Evolutionary conservation across 257 asterid species (phyloP).

Genomic region (Linaria vulgaris): DNA sequence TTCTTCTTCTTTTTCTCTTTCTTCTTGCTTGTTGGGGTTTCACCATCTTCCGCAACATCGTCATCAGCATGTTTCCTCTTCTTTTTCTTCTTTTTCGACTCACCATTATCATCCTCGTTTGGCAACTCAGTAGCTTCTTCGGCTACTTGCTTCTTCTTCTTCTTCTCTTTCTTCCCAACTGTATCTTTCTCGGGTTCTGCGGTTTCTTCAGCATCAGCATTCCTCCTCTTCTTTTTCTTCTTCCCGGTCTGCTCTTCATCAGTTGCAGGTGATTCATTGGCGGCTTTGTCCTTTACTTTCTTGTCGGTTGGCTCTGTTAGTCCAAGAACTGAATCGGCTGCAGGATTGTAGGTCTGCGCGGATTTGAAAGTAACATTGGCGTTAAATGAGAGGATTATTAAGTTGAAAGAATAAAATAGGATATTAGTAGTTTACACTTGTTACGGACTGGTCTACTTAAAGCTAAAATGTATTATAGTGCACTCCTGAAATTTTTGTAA

Average conservation of each 20-base stretch:
- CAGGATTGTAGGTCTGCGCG: slow-evolving; percentile 53
- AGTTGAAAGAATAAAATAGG: no score
- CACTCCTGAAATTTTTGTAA: no score
- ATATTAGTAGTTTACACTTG: no score
- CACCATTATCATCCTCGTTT: slow-evolving; percentile 32
- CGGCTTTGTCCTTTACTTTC: slow-evolving; percentile 29
- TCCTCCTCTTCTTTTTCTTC: slow-evolving; percentile 40
- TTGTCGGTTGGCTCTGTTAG: slow-evolving; percentile 27
- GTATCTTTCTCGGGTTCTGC: slow-evolving; percentile 30
- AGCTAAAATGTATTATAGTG: no score
- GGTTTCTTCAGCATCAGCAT: slow-evolving; percentile 35
- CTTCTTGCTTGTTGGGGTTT: slow-evolving; percentile 30
- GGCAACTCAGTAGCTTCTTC: slow-evolving; percentile 26
- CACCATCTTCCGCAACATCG: slow-evolving; percentile 38
- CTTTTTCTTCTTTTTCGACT: slow-evolving; percentile 42
- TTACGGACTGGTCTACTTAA: no score
- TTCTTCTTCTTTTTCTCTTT: slow-evolving; percentile 46
- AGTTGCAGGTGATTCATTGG: slow-evolving; percentile 27
- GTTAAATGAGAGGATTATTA: neutral
- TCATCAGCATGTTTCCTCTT: slow-evolving; percentile 50
- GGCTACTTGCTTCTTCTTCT: slow-evolving; percentile 41
- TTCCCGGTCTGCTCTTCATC: slow-evolving; percentile 29
- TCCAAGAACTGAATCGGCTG: slow-evolving; percentile 47
- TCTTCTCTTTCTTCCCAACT: slow-evolving; percentile 44
- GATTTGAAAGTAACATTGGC: neutral